Evolutionary conservation across 148 eudicot species (phyloP), one percentile per base, ranked within the genome.

Genomic region (Camellia japonica): DNA sequence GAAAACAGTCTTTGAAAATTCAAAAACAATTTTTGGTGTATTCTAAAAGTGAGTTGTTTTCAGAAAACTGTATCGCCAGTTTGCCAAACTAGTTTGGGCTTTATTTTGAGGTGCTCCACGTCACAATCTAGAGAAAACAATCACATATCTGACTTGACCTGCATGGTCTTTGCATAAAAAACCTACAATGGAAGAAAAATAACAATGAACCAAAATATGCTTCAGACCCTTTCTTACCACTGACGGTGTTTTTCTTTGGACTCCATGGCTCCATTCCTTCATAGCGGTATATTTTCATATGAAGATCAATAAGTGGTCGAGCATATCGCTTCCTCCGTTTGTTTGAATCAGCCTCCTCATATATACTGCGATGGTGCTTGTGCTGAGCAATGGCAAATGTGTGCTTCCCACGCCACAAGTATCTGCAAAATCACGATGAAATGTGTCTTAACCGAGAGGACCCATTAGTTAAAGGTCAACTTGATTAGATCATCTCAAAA

Each of bases 251-350:
- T 86, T 94, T 94, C 77, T 81, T 80, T 15, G 92, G 90, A 82
- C 82, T 87, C 99, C 99, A 97, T 18, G 95, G 93, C 83, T 92
- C 90, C 93, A 96, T 69, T 67, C 98, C 98, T 83, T 94, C 99
- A 46, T 90, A 97, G 56, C 82, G 89, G 78, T 94, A 97, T 74
- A 97, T 96, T 78, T 91, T 94, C 98, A 92, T 94, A 41, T 97
- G 99, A 61, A 90, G 97, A 86, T 97, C 97, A 81, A 97, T 91
- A 16, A 97, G 88, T 71, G 98, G 99, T 73, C 97, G 91, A 73
- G 99, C 99, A 89, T 97, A 94, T 60, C 97, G 91, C 83, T 97
- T 97, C 87, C 98, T 97, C 66, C 98, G 88, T 82, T 97, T 94
- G 88, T 94, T 94, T 51, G 99, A 83, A 90, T 97, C 99, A 80